phyloP scores from a whole-genome alignment of 805 yeast genomes.

The Isabelozyma rhagii region DNA sequence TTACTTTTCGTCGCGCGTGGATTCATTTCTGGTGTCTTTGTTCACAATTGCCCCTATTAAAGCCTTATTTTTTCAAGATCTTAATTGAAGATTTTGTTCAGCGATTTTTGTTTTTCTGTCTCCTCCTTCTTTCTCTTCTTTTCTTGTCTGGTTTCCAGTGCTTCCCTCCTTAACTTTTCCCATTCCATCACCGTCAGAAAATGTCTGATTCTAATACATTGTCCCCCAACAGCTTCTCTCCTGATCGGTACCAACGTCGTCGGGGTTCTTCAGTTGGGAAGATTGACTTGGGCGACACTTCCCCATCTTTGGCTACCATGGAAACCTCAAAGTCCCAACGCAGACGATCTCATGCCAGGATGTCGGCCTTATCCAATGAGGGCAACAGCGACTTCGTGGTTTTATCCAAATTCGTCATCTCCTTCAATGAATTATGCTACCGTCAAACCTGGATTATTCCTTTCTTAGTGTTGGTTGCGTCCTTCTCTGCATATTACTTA shows the following conservation, averaged over 20 bases:
- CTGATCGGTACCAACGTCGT: slow-evolving; percentile 20
- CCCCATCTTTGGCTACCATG: slow-evolving; percentile 68
- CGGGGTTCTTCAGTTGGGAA: slow-evolving; percentile 74
- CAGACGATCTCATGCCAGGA: slow-evolving; percentile 28
- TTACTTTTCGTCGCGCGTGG: too few relatives aligned
- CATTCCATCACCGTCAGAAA: not conserved
- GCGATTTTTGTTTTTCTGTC: not conserved
- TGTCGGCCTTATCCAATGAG: slow-evolving; percentile 24
- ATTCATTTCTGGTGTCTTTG: too few relatives aligned
- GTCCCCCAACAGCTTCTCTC: not conserved
- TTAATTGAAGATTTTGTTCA: not conserved
- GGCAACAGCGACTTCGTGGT: slow-evolving; percentile 48
- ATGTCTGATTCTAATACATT: slow-evolving; percentile 4
- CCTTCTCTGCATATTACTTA: slow-evolving; percentile 45
- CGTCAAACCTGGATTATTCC: slow-evolving; percentile 76
- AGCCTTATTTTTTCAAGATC: too few relatives aligned
- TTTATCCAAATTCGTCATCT: slow-evolving; percentile 51
- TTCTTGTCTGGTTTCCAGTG: not conserved
- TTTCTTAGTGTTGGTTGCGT: slow-evolving; percentile 41
- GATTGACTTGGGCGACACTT: slow-evolving; percentile 71
- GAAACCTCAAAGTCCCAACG: slow-evolving; percentile 42
- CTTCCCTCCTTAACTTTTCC: too few relatives aligned
- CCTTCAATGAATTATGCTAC: slow-evolving; percentile 55
- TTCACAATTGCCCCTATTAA: too few relatives aligned
- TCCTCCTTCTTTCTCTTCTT: not conserved